Base-by-base conservation (phyloP, 2,329 filamentous ascomycete genomes). In the Reticulascus tulasneorum region DNA sequence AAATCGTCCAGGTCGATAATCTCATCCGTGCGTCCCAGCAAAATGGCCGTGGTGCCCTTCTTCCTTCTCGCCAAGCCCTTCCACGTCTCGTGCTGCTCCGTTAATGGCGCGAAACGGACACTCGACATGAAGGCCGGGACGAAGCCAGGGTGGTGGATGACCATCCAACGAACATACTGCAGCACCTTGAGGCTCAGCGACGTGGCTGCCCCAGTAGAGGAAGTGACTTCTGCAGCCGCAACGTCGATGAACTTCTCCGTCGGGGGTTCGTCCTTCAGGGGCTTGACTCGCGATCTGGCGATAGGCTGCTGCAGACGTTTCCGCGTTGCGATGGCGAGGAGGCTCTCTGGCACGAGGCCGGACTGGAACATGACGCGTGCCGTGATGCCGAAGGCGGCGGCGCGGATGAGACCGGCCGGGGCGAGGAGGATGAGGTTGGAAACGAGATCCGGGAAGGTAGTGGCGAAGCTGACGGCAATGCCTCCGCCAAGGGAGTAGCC, bases 401-500 rank as follows among this genome's bases (percentile, higher is more conserved):
- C 59, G 26, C 75, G 65, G 46, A 95, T 77, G 28, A 95, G 68
- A 1, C 90, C 90, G 1, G 82, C 73, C 0, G 90, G 88, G 0
- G 88, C 87, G 26, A 96, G 73, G 6, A 95, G 73, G 9, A 93
- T 69, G 16, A 96, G 67, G 9, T 73, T 77, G 10, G 73, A 71
- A 11, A 95, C 71, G 37, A 91, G 66, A 30, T 75, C 56, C 0
- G 86, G 84, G 53, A 90, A 89, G 39, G 80, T 74, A 9, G 77
- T 77, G 7, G 86, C 78, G 54, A 94, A 91, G 42, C 82, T 77
- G 6, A 82, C 77, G 5, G 81, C 79, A 37, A 94, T 82, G 34
- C 84, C 86, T 29, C 88, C 88, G 38, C 88, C 88, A 1, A 94
- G 73, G 0, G 84, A 90, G 61, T 93, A 94, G 9, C 88, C 88